Base-by-base conservation (phyloP, 208 protist species). In the Crithidia bombi region DNA sequence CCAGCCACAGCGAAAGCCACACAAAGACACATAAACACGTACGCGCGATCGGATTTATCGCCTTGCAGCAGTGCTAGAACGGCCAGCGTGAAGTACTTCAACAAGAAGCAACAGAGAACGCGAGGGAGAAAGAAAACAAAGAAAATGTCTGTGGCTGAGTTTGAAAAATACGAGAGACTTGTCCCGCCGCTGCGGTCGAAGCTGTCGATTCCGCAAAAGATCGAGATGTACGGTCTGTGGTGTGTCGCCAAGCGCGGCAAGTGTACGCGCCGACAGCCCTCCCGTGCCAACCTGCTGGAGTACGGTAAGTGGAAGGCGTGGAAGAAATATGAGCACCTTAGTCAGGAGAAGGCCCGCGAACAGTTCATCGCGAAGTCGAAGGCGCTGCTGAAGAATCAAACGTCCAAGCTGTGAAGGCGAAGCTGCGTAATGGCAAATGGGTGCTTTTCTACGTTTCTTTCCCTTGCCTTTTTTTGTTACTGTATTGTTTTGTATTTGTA, bases 141-240 rank as follows among this genome's bases (percentile, higher is more conserved):
- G n/a, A n/a, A 0, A 43, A 72, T 75, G 62, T 76, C 66, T n/a
- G 36, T 61, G 3, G 71, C 73, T 4, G 81, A 91, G 52, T 91
- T 87, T 61, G 66, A 81, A 44, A 71, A 73, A 30, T 87, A 75
- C 41, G 75, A 69, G 54, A 85, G 87, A 66, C 30, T 79, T 1
- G 46, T 83, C 21, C 68, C 43, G 17, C 57, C 70, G 23, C 41
- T 78, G 50, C 78, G 76, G 50, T 78, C 79, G 44, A 84, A 79
- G 23, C 75, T 96, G 77, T 85, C 68, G 36, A 71, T 93, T 23
- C 28, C 67, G 28, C 78, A 83, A 51, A 96, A 96, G 72, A 86
- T 92, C 1, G 79, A 91, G 69, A 82, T 96, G 69, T 96, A 96
- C 59, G 91, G 89, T 0, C 69, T 96, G 62, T 96, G 86, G 86